phyloP scores from a whole-genome alignment of 805 yeast species.

The Kuraishia cidri region DNA sequence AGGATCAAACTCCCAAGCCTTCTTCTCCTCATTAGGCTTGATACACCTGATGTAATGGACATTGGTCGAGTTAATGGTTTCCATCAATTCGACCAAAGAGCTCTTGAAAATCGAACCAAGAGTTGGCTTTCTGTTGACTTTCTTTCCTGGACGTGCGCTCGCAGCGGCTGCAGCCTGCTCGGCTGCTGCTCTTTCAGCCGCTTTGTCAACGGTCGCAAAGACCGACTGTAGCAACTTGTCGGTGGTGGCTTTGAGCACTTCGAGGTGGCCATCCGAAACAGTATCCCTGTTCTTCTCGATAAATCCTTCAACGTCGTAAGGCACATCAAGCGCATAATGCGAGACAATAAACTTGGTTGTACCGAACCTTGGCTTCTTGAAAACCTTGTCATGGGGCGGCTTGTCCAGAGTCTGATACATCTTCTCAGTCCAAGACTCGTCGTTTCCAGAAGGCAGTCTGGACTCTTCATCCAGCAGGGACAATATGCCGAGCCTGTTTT shows the following conservation, averaged over 20 bases:
- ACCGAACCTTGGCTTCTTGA: slow-evolving; percentile 92
- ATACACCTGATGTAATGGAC: slow-evolving; percentile 97
- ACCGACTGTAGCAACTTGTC: slow-evolving; percentile 61
- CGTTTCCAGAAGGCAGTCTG: slow-evolving; percentile 87
- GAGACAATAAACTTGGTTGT: slow-evolving; percentile 82
- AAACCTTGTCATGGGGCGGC: slow-evolving; percentile 64
- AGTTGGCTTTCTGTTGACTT: slow-evolving; percentile 68
- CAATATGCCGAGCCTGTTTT: slow-evolving; percentile 79
- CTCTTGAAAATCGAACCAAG: slow-evolving; percentile 90
- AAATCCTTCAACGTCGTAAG: slow-evolving; percentile 88
- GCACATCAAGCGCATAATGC: slow-evolving; percentile 92
- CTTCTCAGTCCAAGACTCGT: slow-evolving; percentile 86
- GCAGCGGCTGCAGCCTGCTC: slow-evolving; percentile 21
- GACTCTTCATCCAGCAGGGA: slow-evolving; percentile 92
- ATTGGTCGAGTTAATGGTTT: slow-evolving; percentile 86
- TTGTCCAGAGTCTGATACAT: slow-evolving; percentile 80
- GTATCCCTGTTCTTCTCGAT: slow-evolving; percentile 97
- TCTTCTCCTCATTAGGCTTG: slow-evolving; percentile 90
- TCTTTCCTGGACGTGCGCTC: slow-evolving; percentile 24
- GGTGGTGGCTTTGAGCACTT: slow-evolving; percentile 62
- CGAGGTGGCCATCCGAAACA: slow-evolving; percentile 92
- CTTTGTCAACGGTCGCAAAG: slow-evolving; percentile 53
- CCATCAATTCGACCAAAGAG: slow-evolving; percentile 83
- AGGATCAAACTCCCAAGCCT: slow-evolving; percentile 94
- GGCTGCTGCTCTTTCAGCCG: slow-evolving; percentile 33